Conservation (phyloP, 306 rosid species). For the Bauhinia variegata region DNA sequence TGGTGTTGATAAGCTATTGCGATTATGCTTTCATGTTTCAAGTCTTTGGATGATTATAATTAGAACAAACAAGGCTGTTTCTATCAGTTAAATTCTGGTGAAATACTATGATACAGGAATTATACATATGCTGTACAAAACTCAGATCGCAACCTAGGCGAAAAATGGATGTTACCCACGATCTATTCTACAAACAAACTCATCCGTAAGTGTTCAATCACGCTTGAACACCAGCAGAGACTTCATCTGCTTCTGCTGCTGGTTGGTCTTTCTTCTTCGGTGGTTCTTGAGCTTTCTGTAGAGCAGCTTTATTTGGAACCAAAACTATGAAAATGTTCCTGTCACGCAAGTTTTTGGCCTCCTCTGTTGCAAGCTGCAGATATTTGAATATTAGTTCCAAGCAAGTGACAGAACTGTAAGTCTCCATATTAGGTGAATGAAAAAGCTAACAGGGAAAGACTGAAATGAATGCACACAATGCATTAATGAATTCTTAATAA, state of each 20-base stretch:
- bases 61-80: slow-evolving; percentile 31
- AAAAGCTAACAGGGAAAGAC: background rate
- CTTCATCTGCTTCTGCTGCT: slow-evolving; percentile 61
- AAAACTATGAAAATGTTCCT: slow-evolving; percentile 69
- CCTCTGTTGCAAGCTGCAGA: slow-evolving; percentile 89
- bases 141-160: slow-evolving; percentile 42
- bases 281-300: slow-evolving; percentile 76
- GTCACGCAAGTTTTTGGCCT: slow-evolving; percentile 82
- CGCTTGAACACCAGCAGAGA: slow-evolving; percentile 66
- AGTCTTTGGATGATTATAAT: background rate
- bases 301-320: slow-evolving; percentile 79
- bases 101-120: slow-evolving; percentile 40
- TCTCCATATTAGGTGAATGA: slow-evolving; percentile 12
- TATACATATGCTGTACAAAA: slow-evolving; percentile 54
- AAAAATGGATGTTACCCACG: slow-evolving; percentile 42
- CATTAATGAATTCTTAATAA: slow-evolving; percentile 13
- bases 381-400: slow-evolving; percentile 28
- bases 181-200: slow-evolving; percentile 44
- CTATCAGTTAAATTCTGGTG: too few relatives aligned
- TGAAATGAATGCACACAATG: slow-evolving; percentile 25
- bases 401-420: background rate
- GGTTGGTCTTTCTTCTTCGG: slow-evolving; percentile 66
- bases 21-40: background rate
- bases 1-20: background rate
- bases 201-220: slow-evolving; percentile 27